A percentile compares a stretch with the other conserved stretches of the same genome.
Evolutionary conservation across 208 protist species (phyloP).

Genomic region (Trichomonas gallinae): DNA sequence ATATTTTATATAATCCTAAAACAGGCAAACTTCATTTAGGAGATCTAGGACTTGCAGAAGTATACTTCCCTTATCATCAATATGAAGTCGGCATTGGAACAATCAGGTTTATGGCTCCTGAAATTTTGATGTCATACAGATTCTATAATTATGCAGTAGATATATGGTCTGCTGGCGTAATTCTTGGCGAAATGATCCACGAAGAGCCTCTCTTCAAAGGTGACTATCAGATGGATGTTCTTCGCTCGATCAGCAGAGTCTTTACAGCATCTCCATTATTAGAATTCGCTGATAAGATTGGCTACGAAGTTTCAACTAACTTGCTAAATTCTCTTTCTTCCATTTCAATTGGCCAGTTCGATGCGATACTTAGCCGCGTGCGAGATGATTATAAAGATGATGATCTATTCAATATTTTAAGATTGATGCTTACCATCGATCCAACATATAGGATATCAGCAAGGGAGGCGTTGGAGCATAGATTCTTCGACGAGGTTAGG

Average conservation of each 20-base stretch:
- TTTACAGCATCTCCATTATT: not conserved
- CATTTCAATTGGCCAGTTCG: not conserved
- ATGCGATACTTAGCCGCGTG: not conserved
- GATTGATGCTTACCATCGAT: not conserved
- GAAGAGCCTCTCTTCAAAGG: not conserved
- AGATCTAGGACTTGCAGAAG: constrained; percentile 81
- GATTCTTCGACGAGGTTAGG: not conserved
- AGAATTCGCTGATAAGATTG: not conserved
- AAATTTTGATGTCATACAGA: not conserved
- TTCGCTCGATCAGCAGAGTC: not conserved
- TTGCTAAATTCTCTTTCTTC: not conserved
- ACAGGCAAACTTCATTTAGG: constrained; percentile 74
- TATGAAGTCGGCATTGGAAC: constrained; percentile 43
- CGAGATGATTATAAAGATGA: not conserved
- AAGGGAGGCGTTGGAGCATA: not conserved
- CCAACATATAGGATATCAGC: not conserved
- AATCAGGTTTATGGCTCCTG: not conserved
- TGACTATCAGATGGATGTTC: not conserved
- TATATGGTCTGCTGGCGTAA: not conserved
- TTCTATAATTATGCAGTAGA: not conserved
- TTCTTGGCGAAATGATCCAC: not conserved
- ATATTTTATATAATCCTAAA: constrained; percentile 95
- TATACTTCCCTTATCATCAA: constrained; percentile 79
- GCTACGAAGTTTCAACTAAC: not conserved
- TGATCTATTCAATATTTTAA: not conserved